These are phyloP conservation scores for Cryptosporidium sp. DNA, from an alignment of 169 alveolate species.

Conservation along the genomic window DNA sequence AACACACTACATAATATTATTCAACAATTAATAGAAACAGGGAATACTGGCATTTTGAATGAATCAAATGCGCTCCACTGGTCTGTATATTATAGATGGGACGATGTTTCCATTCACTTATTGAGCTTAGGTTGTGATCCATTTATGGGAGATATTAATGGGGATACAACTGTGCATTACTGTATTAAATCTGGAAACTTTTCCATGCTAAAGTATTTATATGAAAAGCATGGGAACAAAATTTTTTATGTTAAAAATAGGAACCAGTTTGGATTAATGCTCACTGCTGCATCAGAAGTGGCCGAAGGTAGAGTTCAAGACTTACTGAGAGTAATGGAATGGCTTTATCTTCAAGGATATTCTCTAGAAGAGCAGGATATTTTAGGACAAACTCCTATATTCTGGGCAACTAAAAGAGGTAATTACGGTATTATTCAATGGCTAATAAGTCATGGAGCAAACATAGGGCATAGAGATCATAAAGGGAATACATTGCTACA, in stretches of 20 bases:
- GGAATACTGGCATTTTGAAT: constrained; percentile 78
- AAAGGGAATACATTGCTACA: constrained; percentile 78
- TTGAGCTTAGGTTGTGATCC: constrained; percentile 76
- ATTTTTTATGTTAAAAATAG: constrained; percentile 57
- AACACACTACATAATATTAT: constrained; percentile 63
- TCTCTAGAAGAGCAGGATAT: constrained; percentile 91
- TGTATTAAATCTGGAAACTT: constrained; percentile 81
- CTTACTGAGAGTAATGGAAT: constrained; percentile 86
- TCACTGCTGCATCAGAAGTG: constrained; percentile 88
- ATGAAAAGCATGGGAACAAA: constrained; percentile 79
- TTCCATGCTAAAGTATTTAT: constrained; percentile 80
- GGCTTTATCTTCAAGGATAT: constrained; percentile 87
- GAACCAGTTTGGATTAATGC: constrained; percentile 81
- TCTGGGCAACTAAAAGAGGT: constrained; percentile 90
- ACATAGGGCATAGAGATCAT: constrained; percentile 84
- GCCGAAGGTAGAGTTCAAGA: constrained; percentile 85
- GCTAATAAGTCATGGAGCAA: constrained; percentile 88
- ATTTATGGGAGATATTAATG: constrained; percentile 80
- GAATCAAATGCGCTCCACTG: constrained; percentile 79
- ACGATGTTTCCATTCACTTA: constrained; percentile 82
- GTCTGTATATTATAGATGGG: constrained; percentile 86
- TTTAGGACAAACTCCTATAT: constrained; percentile 89
- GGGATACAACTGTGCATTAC: constrained; percentile 79
- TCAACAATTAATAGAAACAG: constrained; percentile 70
- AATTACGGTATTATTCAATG: constrained; percentile 86